Percentiles rank a stretch among this genome's conserved stretches.
Evolutionary conservation across 805 yeast species (phyloP).

Genomic region (Saccharomycopsis selenospora): DNA sequence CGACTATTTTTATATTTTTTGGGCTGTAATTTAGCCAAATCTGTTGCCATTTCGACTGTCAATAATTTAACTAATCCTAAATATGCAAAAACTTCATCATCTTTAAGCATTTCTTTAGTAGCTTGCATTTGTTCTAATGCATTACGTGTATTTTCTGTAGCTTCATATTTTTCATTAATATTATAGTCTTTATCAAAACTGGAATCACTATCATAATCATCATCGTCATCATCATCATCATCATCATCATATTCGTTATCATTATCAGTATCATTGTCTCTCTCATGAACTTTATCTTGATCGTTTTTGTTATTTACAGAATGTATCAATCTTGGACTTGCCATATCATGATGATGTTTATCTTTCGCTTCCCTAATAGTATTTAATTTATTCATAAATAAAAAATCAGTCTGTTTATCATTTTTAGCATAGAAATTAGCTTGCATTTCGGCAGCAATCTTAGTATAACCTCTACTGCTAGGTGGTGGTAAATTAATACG

Average conservation of each 20-base stretch:
- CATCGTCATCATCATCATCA: slow-evolving; percentile 30
- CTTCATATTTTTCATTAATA: slow-evolving; percentile 32
- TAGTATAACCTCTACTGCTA: slow-evolving; percentile 60
- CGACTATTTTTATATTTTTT: slow-evolving; percentile 43
- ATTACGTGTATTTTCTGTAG: slow-evolving; percentile 30
- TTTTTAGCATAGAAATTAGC: slow-evolving; percentile 57
- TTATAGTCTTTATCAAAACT: slow-evolving; percentile 28
- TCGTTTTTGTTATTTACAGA: slow-evolving; percentile 13
- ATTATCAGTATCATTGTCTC: slow-evolving; percentile 18
- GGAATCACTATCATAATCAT: slow-evolving; percentile 29
- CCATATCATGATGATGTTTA: not conserved
- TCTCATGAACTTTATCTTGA: slow-evolving; percentile 17
- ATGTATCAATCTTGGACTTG: slow-evolving; percentile 6
- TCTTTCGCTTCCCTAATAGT: not conserved
- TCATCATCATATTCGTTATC: slow-evolving; percentile 27
- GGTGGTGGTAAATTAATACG: slow-evolving; percentile 21
- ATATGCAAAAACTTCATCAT: slow-evolving; percentile 84
- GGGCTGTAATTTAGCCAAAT: slow-evolving; percentile 50
- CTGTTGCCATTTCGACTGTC: slow-evolving; percentile 73
- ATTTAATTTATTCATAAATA: slow-evolving; percentile 34
- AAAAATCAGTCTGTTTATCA: slow-evolving; percentile 49
- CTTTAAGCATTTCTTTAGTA: slow-evolving; percentile 74
- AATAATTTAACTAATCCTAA: slow-evolving; percentile 75
- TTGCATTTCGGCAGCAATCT: slow-evolving; percentile 82
- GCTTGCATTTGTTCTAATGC: slow-evolving; percentile 65